These are phyloP conservation scores for Rhamnella rubrinervis DNA, from an alignment of 331 rosid genomes.

Conservation along the genomic window DNA sequence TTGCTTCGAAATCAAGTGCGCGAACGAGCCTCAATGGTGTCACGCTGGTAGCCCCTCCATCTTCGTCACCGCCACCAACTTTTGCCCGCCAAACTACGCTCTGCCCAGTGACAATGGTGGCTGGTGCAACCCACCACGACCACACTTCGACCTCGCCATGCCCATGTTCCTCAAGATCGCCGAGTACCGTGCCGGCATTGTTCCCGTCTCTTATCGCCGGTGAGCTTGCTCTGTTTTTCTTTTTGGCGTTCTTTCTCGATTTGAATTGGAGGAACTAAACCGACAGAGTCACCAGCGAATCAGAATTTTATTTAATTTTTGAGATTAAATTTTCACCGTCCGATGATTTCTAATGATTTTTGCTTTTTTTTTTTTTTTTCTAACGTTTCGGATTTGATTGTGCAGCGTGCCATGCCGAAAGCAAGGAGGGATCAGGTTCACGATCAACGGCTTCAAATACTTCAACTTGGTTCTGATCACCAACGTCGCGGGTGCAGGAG, in stretches of 20 bases:
- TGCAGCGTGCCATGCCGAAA: slow-evolving; percentile 69
- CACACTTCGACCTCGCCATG: slow-evolving; percentile 88
- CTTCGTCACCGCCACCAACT: slow-evolving; percentile 74
- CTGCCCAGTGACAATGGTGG: slow-evolving; percentile 75
- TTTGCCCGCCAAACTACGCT: slow-evolving; percentile 79
- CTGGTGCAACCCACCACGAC: slow-evolving; percentile 89
- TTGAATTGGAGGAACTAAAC: neutral
- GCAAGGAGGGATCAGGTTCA: slow-evolving; percentile 74
- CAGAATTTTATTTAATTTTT: neutral
- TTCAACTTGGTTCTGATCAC: slow-evolving; percentile 75
- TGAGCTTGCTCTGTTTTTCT: slow-evolving; percentile 10
- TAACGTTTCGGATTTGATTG: neutral
- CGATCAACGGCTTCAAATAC: slow-evolving; percentile 73
- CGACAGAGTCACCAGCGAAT: neutral
- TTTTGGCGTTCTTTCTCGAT: neutral
- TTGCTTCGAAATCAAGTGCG: slow-evolving; percentile 79
- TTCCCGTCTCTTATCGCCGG: slow-evolving; percentile 84
- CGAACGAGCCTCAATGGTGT: slow-evolving; percentile 61
- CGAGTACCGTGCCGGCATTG: slow-evolving; percentile 82
- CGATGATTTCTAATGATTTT: neutral
- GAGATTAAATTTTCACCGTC: neutral
- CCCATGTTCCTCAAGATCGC: slow-evolving; percentile 90
- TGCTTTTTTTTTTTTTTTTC: neutral
- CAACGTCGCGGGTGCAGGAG: slow-evolving; percentile 97
- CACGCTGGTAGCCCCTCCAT: slow-evolving; percentile 79